These are phyloP conservation scores for Lentinula lateritia DNA, from an alignment of 768 basidiomycete species.

Conservation along the genomic window DNA sequence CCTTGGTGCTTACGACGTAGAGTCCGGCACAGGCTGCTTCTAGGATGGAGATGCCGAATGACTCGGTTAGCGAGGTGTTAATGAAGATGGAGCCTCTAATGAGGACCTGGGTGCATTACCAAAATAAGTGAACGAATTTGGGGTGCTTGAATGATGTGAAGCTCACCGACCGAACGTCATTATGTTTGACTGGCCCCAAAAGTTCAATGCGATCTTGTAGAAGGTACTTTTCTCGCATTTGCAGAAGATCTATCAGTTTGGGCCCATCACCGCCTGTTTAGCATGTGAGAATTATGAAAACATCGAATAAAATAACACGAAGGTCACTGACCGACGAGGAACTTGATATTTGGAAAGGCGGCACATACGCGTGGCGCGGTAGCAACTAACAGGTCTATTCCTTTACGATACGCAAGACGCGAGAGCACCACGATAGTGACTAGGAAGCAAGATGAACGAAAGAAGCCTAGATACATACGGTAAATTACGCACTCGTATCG, in stretches of 20 bases:
- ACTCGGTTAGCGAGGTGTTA: slow-evolving; percentile 93
- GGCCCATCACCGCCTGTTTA: slow-evolving; percentile 85
- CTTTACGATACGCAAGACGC: slow-evolving; percentile 91
- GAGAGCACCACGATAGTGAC: slow-evolving; percentile 92
- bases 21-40: slow-evolving; percentile 95
- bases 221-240: slow-evolving; percentile 88
- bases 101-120: slow-evolving; percentile 53
- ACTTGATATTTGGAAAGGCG: slow-evolving; percentile 80
- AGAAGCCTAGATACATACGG: not conserved
- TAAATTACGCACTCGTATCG: slow-evolving; percentile 48
- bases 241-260: slow-evolving; percentile 88
- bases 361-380: slow-evolving; percentile 87
- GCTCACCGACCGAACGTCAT: slow-evolving; percentile 77
- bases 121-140: not conserved
- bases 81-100: slow-evolving; percentile 84
- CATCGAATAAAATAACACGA: not conserved
- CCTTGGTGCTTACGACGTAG: slow-evolving; percentile 89
- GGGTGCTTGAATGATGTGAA: not conserved
- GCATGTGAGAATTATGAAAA: not conserved
- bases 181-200: slow-evolving; percentile 74
- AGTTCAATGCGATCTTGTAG: slow-evolving; percentile 92
- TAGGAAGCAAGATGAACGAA: slow-evolving; percentile 20
- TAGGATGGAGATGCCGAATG: slow-evolving; percentile 95
- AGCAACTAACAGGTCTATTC: slow-evolving; percentile 91
- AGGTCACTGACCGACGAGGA: slow-evolving; percentile 67